Evolutionary conservation across 352 stramenopile species (phyloP).

Genomic region (Stramenopiles sp.): DNA sequence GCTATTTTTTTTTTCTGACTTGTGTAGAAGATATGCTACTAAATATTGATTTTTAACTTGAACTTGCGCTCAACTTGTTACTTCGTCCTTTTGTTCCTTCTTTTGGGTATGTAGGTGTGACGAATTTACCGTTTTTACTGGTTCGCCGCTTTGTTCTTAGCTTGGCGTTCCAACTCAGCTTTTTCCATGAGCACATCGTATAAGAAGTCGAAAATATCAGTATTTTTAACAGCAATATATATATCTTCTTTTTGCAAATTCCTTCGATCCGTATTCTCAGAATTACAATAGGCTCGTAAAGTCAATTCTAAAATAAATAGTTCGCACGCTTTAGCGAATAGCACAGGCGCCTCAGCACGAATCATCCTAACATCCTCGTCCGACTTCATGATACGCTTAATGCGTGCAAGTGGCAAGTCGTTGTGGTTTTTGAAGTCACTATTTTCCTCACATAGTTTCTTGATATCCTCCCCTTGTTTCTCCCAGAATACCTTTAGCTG

Average conservation of each 20-base stretch:
- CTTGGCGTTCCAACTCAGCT: neutral
- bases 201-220: conserved; percentile 70
- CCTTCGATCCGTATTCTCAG: conserved; percentile 70
- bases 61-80: no score
- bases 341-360: conserved; percentile 62
- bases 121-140: no score
- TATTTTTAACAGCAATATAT: conserved; percentile 63
- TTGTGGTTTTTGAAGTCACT: conserved; percentile 67
- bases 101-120: no score
- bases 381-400: conserved; percentile 88
- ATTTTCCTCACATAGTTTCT: conserved; percentile 49
- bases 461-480: conserved; percentile 59
- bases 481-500: conserved; percentile 41
- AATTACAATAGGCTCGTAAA: conserved; percentile 61
- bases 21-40: no score
- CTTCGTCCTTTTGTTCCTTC: no score
- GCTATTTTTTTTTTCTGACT: neutral
- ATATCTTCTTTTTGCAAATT: conserved; percentile 71
- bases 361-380: conserved; percentile 79
- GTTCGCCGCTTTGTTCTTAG: neutral
- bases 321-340: conserved; percentile 79
- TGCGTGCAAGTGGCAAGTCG: conserved; percentile 72
- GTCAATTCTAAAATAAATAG: conserved; percentile 77
- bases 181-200: conserved; percentile 55
- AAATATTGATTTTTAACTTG: no score